Evolutionary conservation across 176 grass and related monocot species (phyloP).

Genomic region (Themeda triandra): DNA sequence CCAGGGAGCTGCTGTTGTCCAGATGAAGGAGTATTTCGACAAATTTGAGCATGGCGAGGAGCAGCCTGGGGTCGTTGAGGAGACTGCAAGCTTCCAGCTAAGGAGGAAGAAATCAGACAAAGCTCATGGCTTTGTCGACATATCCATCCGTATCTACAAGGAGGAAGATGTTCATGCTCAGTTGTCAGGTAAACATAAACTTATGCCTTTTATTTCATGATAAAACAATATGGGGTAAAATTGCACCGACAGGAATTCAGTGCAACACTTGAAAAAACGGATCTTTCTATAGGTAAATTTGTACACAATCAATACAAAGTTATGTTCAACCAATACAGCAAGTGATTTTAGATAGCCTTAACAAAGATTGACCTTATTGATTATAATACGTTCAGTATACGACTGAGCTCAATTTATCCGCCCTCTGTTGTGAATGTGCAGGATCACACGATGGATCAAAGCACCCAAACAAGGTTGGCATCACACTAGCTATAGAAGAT

Average conservation of each 20-base stretch:
- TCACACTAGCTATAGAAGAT: constrained; percentile 91
- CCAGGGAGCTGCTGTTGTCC: constrained; percentile 60
- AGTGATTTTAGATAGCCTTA: neutral
- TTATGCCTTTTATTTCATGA: neutral
- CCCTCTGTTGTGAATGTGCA: constrained; percentile 25
- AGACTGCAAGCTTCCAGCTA: constrained; percentile 73
- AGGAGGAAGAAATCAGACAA: constrained; percentile 73
- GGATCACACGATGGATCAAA: constrained; percentile 50
- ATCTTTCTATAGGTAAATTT: neutral
- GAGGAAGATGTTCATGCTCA: constrained; percentile 25
- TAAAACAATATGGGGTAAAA: neutral
- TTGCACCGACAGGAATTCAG: neutral
- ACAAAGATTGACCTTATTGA: constrained; percentile 2
- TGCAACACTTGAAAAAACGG: neutral
- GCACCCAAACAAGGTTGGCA: constrained; percentile 53
- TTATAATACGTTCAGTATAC: neutral
- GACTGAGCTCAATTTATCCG: neutral
- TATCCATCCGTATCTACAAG: constrained; percentile 63
- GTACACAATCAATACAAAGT: neutral
- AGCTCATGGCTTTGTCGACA: constrained; percentile 68
- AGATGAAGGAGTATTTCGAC: constrained; percentile 63
- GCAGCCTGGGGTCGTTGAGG: constrained; percentile 32
- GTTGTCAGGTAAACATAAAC: constrained; percentile 36
- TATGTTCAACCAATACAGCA: neutral
- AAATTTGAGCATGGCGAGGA: constrained; percentile 34